Base-by-base conservation (phyloP, 2,329 filamentous ascomycete species). In the Parastagonospora nodorum region DNA sequence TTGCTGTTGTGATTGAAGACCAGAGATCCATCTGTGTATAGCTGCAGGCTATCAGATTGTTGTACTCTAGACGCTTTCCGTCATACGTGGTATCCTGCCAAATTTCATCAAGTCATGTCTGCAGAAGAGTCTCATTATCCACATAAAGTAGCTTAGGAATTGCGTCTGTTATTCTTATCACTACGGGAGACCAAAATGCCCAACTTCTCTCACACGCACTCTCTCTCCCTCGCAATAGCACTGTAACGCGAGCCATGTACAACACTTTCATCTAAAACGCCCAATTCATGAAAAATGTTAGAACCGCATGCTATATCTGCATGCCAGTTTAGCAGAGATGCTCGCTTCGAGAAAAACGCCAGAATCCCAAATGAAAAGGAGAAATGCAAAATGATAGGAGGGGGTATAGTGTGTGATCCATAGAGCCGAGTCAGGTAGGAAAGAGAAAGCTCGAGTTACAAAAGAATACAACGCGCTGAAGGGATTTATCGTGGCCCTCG, bases 401-500 rank as follows among this genome's bases (percentile, higher is more conserved):
- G 14, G 24, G 27, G 39, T 41, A 29, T 12, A 41, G n/a, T 41
- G 39, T 14, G 27, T 12, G 10, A 28, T 39, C n/a, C 9, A 5
- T 36, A 28, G 39, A 30, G 35, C 15, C 35, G 19, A 37, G 19
- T 8, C 12, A 35, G 14, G n/a, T 37, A 9, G 9, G 27, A 39
- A 39, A n/a, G 37, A 27, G 27, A 11, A 5, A 24, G 19, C 3
- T 24, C 35, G 36, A 57, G 40, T 48, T 48, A 48, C 49, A 50
- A 55, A 51, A 48, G 48, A 50, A 55, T 58, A 48, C 19, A 33
- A 31, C 32, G 33, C 12, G 16, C 28, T 2, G 38, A 19, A 16
- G 37, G 30, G 4, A 9, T 32, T 55, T 45, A 63, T 42, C 60
- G 55, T 8, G 42, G 60, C 5, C 60, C 58, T 45, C 56, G 48